Percentiles rank a stretch among this genome's conserved stretches.
phyloP scores from a whole-genome alignment of 352 stramenopile genomes.

The Globisporangium nagaii region DNA sequence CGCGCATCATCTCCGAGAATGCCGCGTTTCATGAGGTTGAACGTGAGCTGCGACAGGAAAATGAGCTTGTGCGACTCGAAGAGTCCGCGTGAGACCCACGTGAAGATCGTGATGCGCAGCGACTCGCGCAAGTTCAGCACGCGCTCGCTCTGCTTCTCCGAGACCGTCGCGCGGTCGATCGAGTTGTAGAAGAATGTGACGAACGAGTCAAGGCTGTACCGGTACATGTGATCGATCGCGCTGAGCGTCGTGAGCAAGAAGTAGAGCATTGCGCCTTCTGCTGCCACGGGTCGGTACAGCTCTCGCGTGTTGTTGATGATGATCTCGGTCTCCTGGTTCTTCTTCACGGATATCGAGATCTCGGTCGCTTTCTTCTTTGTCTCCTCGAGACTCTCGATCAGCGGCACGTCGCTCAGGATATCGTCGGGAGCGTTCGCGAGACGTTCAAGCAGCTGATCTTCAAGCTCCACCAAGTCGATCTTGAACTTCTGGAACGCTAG shows the following conservation, averaged over 20 bases:
- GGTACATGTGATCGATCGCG: constrained; percentile 97
- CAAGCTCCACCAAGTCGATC: constrained; percentile 94
- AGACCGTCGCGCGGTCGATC: constrained; percentile 83
- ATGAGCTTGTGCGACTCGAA: constrained; percentile 98
- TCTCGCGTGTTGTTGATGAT: constrained; percentile 95
- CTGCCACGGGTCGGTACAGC: constrained; percentile 90
- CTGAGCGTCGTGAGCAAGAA: constrained; percentile 96
- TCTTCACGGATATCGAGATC: constrained; percentile 93
- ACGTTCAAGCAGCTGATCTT: constrained; percentile 94
- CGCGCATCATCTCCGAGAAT: constrained; percentile 93
- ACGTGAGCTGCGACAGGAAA: constrained; percentile 95
- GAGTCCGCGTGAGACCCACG: constrained; percentile 93
- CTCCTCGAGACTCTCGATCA: constrained; percentile 95
- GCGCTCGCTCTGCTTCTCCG: constrained; percentile 87
- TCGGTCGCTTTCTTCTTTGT: constrained; percentile 96
- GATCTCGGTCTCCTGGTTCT: constrained; percentile 93
- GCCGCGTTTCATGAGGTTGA: constrained; percentile 96
- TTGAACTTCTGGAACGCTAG: constrained; percentile 93
- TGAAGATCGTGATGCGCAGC: constrained; percentile 95
- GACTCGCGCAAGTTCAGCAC: constrained; percentile 92
- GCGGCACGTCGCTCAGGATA: constrained; percentile 93
- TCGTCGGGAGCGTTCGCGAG: constrained; percentile 95
- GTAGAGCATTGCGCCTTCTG: constrained; percentile 96
- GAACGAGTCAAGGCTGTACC: constrained; percentile 97
- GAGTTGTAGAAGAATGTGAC: constrained; percentile 97